A percentile compares a stretch with the other conserved stretches of the same genome.
phyloP scores from a whole-genome alignment of 179 eudicot species.

The Beta lomatogona region DNA sequence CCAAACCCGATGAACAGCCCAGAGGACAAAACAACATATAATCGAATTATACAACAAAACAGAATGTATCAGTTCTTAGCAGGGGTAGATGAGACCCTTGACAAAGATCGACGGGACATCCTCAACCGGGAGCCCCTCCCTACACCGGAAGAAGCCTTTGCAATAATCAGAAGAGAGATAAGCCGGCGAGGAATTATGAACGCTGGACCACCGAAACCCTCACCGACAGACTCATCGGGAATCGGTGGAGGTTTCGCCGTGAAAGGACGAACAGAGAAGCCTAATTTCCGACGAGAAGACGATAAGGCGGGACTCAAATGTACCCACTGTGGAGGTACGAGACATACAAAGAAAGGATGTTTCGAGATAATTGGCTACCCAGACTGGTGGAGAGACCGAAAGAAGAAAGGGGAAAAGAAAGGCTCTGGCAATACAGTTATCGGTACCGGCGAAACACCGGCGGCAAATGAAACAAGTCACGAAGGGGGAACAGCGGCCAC shows the following conservation, averaged over 20 bases:
- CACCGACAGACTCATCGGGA: neutral
- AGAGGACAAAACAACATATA: neutral
- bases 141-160: neutral
- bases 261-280: neutral
- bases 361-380: neutral
- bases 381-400: neutral
- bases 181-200: neutral
- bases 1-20: neutral
- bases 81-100: neutral
- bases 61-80: neutral
- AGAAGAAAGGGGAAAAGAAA: neutral
- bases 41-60: neutral
- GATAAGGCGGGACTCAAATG: neutral
- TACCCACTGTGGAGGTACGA: conserved; percentile 3
- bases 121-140: neutral
- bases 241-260: neutral
- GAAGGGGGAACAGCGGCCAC: neutral
- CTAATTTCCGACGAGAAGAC: neutral
- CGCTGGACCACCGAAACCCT: neutral
- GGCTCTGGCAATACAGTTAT: too few relatives aligned
- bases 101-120: neutral
- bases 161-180: neutral
- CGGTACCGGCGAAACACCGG: neutral
- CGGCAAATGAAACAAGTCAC: neutral
- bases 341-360: neutral